Percentiles rank a stretch among this genome's conserved stretches.
phyloP scores from a whole-genome alignment of 1,139 yeast species.

The Meyerozyma smithsonii region DNA sequence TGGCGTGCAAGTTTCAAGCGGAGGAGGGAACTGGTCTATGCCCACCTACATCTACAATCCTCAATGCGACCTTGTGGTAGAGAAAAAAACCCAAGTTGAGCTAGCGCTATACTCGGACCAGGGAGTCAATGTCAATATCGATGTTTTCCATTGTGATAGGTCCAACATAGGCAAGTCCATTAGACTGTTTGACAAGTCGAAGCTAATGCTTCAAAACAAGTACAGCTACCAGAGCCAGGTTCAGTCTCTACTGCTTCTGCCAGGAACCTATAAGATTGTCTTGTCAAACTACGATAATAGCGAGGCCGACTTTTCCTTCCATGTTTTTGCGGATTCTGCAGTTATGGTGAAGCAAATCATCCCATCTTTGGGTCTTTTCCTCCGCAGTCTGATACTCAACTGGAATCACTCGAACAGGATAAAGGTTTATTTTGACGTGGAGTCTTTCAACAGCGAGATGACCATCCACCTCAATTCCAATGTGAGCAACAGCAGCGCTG shows the following conservation, averaged over 20 bases:
- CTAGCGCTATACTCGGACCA: conserved; percentile 23
- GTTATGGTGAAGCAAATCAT: conserved; percentile 18
- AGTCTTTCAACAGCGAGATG: conserved; percentile 18
- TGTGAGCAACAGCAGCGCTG: conserved; percentile 18
- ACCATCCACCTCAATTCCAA: conserved; percentile 23
- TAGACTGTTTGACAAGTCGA: conserved; percentile 25
- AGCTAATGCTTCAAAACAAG: conserved; percentile 24
- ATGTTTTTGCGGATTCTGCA: conserved; percentile 6
- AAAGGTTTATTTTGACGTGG: conserved; percentile 24
- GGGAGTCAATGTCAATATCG: conserved; percentile 30
- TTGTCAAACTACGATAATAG: conserved; percentile 25
- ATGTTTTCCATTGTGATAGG: conserved; percentile 34
- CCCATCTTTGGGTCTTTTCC: conserved; percentile 33
- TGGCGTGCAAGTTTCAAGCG: conserved; percentile 6
- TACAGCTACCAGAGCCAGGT: conserved; percentile 20
- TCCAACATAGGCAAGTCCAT: conserved; percentile 14
- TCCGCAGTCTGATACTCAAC: conserved; percentile 15
- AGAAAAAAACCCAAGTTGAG: conserved; percentile 13
- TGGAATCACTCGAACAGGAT: conserved; percentile 40
- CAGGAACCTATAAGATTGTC: conserved; percentile 35
- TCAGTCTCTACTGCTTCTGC: conserved; percentile 19
- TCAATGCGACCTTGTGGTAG: conserved; percentile 40
- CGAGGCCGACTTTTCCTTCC: conserved; percentile 5
- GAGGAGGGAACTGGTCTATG: conserved; percentile 57
- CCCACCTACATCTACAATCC: conserved; percentile 58